These are phyloP conservation scores for Thielaviopsis populi DNA, from an alignment of 2,329 filamentous ascomycete genomes.

Conservation along the genomic window DNA sequence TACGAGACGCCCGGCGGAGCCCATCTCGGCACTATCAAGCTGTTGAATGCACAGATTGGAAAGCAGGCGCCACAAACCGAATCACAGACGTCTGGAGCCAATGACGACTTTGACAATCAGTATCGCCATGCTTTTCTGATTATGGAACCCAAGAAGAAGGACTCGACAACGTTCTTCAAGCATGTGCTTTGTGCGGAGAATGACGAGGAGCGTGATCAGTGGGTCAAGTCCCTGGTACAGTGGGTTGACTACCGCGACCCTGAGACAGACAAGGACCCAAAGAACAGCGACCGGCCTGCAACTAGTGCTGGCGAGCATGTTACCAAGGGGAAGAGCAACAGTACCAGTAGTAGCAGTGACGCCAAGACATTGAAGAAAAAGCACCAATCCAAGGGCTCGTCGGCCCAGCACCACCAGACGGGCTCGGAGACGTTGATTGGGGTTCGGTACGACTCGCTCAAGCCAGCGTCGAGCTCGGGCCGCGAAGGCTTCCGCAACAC, in stretches of 20 bases:
- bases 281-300: constrained; percentile 21
- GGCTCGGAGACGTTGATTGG: constrained; percentile 38
- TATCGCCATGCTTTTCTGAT: constrained; percentile 95
- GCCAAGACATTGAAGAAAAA: constrained; percentile 22
- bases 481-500: constrained; percentile 25
- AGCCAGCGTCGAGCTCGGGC: constrained; percentile 34
- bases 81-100: constrained; percentile 24
- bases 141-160: constrained; percentile 90
- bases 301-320: constrained; percentile 7
- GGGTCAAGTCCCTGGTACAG: constrained; percentile 79
- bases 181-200: constrained; percentile 94
- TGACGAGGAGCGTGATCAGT: constrained; percentile 78
- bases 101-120: constrained; percentile 77
- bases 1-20: constrained; percentile 83
- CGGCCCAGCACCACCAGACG: constrained; percentile 22
- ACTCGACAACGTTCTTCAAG: constrained; percentile 71
- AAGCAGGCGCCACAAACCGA: constrained; percentile 59
- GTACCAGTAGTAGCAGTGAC: constrained; percentile 18
- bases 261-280: constrained; percentile 35
- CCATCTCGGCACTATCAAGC: constrained; percentile 84
- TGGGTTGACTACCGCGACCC: constrained; percentile 67
- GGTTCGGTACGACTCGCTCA: constrained; percentile 42
- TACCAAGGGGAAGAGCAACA: constrained; percentile 30
- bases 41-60: constrained; percentile 80
- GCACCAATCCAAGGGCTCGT: constrained; percentile 21